These are phyloP conservation scores for Lodderomyces margitis DNA, from an alignment of 1,139 yeast genomes.

Conservation along the genomic window DNA sequence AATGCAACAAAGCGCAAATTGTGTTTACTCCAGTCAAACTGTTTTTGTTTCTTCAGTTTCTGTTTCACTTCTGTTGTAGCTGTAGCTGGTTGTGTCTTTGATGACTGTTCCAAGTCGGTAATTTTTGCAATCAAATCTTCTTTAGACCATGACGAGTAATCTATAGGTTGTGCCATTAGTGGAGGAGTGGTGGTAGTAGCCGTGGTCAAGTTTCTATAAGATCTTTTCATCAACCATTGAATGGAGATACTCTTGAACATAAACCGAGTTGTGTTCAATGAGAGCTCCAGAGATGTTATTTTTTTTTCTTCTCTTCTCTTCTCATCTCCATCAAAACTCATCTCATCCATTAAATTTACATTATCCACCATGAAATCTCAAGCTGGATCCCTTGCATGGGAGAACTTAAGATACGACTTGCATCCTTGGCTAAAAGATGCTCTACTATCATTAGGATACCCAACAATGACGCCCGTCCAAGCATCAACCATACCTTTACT, in stretches of 20 bases:
- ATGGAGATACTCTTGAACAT: background rate
- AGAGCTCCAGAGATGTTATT: constrained; percentile 2
- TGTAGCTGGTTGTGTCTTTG: background rate
- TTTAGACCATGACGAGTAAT: constrained; percentile 51
- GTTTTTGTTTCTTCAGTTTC: constrained; percentile 33
- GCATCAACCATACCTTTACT: constrained; percentile 92
- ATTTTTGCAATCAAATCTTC: constrained; percentile 51
- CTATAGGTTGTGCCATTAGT: constrained; percentile 10
- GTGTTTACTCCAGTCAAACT: constrained; percentile 68
- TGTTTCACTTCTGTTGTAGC: constrained; percentile 5
- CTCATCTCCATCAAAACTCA: constrained; percentile 3
- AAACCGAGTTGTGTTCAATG: background rate
- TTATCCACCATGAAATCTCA: constrained; percentile 23
- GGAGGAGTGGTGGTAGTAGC: background rate
- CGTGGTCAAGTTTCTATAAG: constrained; percentile 2
- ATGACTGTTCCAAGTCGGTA: constrained; percentile 44
- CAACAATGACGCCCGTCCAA: constrained; percentile 94
- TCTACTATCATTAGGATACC: constrained; percentile 68
- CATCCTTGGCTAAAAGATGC: constrained; percentile 59
- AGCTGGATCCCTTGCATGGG: constrained; percentile 41
- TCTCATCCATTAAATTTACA: background rate
- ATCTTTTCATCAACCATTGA: constrained; percentile 5
- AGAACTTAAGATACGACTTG: constrained; percentile 31
- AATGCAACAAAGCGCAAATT: constrained; percentile 73
- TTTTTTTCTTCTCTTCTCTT: constrained; percentile 8